Percentiles rank a stretch among this genome's conserved stretches.
Evolutionary conservation across 169 alveolate species (phyloP).

Genomic region (Plasmodium yoelii): DNA sequence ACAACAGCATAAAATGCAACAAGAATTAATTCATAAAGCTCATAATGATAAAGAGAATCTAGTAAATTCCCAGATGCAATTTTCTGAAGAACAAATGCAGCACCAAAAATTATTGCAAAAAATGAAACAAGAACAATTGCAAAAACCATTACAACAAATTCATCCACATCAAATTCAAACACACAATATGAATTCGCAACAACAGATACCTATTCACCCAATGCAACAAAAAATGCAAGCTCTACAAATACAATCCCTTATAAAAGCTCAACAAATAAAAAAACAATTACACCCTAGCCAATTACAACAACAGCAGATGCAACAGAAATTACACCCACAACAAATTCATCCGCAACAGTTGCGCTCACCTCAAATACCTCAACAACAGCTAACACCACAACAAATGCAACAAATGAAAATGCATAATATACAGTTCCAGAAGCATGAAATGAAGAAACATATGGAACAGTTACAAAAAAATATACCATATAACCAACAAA

Average conservation of each 20-base stretch:
- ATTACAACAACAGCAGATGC: not conserved
- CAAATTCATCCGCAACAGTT: constrained; percentile 19
- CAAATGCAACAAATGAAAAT: constrained; percentile 19
- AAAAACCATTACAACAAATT: constrained; percentile 45
- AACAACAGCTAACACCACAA: constrained; percentile 3
- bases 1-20: constrained; percentile 10
- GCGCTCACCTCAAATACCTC: constrained; percentile 10
- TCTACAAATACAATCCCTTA: constrained; percentile 5
- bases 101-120: constrained; percentile 50
- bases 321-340: constrained; percentile 11
- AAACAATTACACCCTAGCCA: constrained; percentile 5
- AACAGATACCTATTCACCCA: constrained; percentile 15
- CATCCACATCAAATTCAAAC: constrained; percentile 25
- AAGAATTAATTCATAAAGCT: constrained; percentile 37
- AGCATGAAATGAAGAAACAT: constrained; percentile 55
- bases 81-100: constrained; percentile 39
- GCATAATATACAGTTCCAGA: constrained; percentile 29
- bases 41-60: constrained; percentile 46
- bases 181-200: constrained; percentile 30
- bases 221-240: not conserved
- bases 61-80: constrained; percentile 8
- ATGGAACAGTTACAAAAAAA: constrained; percentile 68
- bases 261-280: constrained; percentile 1
- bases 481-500: constrained; percentile 23
- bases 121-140: constrained; percentile 43